Conservation (phyloP, 1,284 basidiomycete species). For the Fomitopsis pinicola region DNA sequence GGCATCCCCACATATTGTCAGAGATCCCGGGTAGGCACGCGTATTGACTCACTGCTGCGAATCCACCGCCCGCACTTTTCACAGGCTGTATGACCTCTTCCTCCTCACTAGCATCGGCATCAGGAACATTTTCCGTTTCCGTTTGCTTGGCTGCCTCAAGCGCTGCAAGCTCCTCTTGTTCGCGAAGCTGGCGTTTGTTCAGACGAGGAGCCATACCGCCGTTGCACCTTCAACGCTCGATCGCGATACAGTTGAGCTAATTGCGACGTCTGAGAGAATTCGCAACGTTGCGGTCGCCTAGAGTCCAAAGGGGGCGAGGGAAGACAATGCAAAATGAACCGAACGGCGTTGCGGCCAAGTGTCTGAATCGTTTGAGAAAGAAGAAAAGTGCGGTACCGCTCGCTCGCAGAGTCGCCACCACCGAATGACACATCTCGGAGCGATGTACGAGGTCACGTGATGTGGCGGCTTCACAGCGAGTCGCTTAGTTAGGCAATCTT, state of each 20-base stretch:
- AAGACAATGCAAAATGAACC: neutral
- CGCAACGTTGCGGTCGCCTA: too few relatives aligned
- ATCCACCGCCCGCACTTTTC: slow-evolving; percentile 34
- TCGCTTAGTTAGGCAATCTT: too few relatives aligned
- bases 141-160: slow-evolving; percentile 30
- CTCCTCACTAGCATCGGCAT: slow-evolving; percentile 3
- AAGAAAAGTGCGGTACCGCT: too few relatives aligned
- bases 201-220: slow-evolving; percentile 59
- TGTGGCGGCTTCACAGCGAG: too few relatives aligned
- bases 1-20: too few relatives aligned
- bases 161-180: slow-evolving; percentile 71
- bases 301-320: neutral
- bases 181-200: slow-evolving; percentile 85
- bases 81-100: slow-evolving; percentile 22
- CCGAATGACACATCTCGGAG: too few relatives aligned
- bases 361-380: too few relatives aligned
- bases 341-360: too few relatives aligned
- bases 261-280: neutral
- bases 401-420: too few relatives aligned
- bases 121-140: slow-evolving; percentile 26
- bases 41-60: slow-evolving; percentile 50
- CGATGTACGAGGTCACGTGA: too few relatives aligned
- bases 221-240: neutral
- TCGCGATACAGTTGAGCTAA: neutral
- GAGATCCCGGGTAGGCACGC: neutral